Percentiles rank a stretch among this genome's conserved stretches.
Evolutionary conservation across 2,329 filamentous ascomycete genomes (phyloP).

Genomic region (Alternaria sp.): DNA sequence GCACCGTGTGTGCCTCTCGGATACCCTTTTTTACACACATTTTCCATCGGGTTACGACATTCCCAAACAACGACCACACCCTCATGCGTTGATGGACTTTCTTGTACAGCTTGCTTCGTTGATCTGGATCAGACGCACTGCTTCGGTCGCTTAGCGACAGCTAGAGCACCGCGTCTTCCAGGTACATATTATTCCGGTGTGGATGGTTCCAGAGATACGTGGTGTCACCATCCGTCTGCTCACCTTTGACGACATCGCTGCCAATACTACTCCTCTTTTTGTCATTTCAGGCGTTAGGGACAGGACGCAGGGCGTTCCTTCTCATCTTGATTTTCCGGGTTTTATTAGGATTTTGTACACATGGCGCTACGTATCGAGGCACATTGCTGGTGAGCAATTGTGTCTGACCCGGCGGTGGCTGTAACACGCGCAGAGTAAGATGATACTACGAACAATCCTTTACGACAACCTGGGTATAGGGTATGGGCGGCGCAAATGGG

Average conservation of each 20-base stretch:
- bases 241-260: background rate
- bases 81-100: background rate
- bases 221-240: background rate
- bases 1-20: background rate
- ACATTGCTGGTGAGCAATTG: background rate
- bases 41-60: background rate
- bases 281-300: background rate
- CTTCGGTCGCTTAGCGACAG: background rate
- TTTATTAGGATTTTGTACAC: background rate
- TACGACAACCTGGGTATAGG: background rate
- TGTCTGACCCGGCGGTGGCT: background rate
- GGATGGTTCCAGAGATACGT: background rate
- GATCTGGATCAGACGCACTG: background rate
- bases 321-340: background rate
- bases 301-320: background rate
- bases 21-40: background rate
- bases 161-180: background rate
- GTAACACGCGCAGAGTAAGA: background rate
- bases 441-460: slow-evolving; percentile 10
- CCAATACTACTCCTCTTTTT: background rate
- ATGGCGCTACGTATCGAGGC: background rate
- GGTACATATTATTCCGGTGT: background rate
- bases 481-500: slow-evolving; percentile 6
- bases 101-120: slow-evolving; percentile 9
- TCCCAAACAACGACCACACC: background rate